phyloP scores from a whole-genome alignment of 352 stramenopile genomes.

The Pythium grandisporangium region DNA sequence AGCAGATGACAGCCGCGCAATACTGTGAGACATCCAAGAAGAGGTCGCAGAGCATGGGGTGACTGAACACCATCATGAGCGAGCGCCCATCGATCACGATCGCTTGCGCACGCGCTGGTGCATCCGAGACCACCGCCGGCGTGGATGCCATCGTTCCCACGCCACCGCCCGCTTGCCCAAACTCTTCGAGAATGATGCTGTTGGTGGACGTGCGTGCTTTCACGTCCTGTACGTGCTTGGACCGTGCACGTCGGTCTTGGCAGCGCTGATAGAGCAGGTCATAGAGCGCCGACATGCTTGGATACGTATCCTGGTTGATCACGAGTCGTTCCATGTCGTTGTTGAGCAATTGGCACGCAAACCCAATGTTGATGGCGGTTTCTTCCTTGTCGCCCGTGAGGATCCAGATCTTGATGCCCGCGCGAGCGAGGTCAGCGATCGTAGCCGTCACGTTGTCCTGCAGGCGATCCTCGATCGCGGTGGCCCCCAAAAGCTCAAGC shows the following conservation, averaged over 20 bases:
- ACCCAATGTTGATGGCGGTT: constrained; percentile 97
- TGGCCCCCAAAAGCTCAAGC: constrained; percentile 66
- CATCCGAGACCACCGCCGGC: too few relatives aligned
- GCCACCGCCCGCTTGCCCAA: too few relatives aligned
- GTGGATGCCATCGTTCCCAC: not conserved
- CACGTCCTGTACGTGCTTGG: too few relatives aligned
- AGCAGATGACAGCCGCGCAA: constrained; percentile 86
- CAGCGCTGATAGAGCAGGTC: constrained; percentile 46
- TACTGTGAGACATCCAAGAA: constrained; percentile 82
- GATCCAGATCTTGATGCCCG: constrained; percentile 83
- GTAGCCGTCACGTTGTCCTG: constrained; percentile 71
- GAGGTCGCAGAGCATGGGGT: constrained; percentile 55
- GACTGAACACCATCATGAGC: constrained; percentile 70
- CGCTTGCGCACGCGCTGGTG: constrained; percentile 22
- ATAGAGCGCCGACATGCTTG: constrained; percentile 43
- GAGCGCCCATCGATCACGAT: constrained; percentile 72
- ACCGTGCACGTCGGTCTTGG: constrained; percentile 24
- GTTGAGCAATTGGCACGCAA: constrained; percentile 92
- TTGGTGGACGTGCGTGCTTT: too few relatives aligned
- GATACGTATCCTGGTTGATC: constrained; percentile 60
- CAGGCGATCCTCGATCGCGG: constrained; percentile 75
- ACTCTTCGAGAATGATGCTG: too few relatives aligned
- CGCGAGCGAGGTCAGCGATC: constrained; percentile 59
- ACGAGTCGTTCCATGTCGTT: constrained; percentile 92
- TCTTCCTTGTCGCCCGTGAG: constrained; percentile 91